A percentile compares a stretch with the other conserved stretches of the same genome.
These are phyloP conservation scores for Pugionium dolabratum DNA, from an alignment of 345 rosid species.

Conservation along the genomic window DNA sequence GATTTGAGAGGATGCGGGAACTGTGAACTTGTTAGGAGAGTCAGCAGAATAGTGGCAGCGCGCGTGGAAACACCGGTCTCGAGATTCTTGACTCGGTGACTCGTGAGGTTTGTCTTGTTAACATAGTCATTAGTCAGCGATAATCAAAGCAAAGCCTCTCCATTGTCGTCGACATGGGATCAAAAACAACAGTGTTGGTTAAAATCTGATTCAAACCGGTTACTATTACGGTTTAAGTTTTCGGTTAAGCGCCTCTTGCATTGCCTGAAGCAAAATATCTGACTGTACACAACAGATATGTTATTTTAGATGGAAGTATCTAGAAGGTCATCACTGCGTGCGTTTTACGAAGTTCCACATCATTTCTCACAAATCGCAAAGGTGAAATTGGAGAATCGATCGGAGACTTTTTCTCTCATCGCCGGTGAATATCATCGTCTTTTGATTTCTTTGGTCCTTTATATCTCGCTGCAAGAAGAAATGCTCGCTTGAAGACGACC, in stretches of 20 bases:
- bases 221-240: conserved; percentile 1
- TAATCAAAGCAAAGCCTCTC: conserved; percentile 17
- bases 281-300: conserved; percentile 30
- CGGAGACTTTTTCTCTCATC: conserved; percentile 17
- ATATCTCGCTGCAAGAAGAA: conserved; percentile 9
- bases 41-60: conserved; percentile 37
- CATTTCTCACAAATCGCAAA: conserved; percentile 18
- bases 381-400: conserved; percentile 33
- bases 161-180: conserved; percentile 7
- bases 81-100: conserved; percentile 42
- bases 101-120: conserved; percentile 26
- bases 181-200: neutral
- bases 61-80: conserved; percentile 37
- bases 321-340: conserved; percentile 33
- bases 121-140: neutral
- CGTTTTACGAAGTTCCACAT: conserved; percentile 32
- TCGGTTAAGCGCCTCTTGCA: conserved; percentile 14
- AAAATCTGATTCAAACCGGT: conserved; percentile 17
- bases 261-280: conserved; percentile 33
- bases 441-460: neutral
- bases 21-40: too few relatives aligned
- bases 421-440: conserved; percentile 6
- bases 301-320: conserved; percentile 29
- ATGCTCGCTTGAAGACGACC: conserved; percentile 34
- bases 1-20: too few relatives aligned